Evolutionary conservation across 2,329 filamentous ascomycete species (phyloP).

Genomic region (Incumbomyces lentus): DNA sequence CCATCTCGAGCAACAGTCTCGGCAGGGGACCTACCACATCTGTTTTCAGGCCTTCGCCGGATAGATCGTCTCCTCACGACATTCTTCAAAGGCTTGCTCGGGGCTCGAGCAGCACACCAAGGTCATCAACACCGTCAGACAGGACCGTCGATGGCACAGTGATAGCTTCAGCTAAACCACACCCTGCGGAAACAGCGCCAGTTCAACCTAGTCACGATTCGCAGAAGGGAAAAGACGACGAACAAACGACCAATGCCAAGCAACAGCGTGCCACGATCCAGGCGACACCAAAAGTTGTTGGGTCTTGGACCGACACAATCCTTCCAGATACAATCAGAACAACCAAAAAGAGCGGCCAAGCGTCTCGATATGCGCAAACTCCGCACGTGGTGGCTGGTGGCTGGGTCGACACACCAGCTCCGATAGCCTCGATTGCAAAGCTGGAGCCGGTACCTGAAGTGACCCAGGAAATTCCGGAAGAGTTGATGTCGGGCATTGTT

Average conservation of each 20-base stretch:
- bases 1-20: conserved; percentile 14
- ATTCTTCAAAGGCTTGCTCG: conserved; percentile 33
- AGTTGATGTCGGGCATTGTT: conserved; percentile 12
- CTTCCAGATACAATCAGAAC: conserved; percentile 28
- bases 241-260: too few species aligned
- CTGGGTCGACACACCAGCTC: conserved; percentile 20
- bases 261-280: conserved; percentile 12
- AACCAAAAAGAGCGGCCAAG: conserved; percentile 8
- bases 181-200: background rate
- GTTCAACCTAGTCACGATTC: too few species aligned
- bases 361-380: conserved; percentile 17
- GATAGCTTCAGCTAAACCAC: background rate
- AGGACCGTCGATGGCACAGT: conserved; percentile 3
- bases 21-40: conserved; percentile 8
- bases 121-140: conserved; percentile 10
- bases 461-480: conserved; percentile 18
- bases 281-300: conserved; percentile 36
- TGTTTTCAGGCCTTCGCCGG: conserved; percentile 21
- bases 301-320: conserved; percentile 39
- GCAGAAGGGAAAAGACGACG: too few species aligned
- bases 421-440: conserved; percentile 8
- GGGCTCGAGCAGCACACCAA: conserved; percentile 21
- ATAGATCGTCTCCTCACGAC: conserved; percentile 31
- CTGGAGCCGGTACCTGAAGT: conserved; percentile 15
- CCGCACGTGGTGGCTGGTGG: conserved; percentile 20